Evolutionary conservation across 148 eudicot genomes (phyloP).

Genomic region (Salicornia ramosissima): DNA sequence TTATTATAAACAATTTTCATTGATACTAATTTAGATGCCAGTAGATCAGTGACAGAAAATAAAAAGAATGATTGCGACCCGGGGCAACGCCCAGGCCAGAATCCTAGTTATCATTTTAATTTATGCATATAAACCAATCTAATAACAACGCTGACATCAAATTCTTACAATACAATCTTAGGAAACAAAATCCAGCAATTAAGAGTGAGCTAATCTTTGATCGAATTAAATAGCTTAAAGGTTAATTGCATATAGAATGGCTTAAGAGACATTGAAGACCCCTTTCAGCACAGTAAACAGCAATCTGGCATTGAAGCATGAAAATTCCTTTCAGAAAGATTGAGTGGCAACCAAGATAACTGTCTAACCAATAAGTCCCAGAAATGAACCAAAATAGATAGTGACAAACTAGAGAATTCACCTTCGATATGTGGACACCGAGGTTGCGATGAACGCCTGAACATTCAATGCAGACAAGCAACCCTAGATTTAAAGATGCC

Average conservation of each 20-base stretch:
- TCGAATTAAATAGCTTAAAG: neutral
- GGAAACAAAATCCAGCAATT: neutral
- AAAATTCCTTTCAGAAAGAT: neutral
- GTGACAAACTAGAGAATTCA: conserved; percentile 23
- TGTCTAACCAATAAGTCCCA: neutral
- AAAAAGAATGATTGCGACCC: too few relatives aligned
- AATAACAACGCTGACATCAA: neutral
- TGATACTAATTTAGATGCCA: too few relatives aligned
- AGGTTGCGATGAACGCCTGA: conserved; percentile 99
- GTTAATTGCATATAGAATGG: too few relatives aligned
- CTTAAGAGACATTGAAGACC: neutral
- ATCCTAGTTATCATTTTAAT: too few relatives aligned
- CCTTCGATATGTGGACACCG: conserved; percentile 99
- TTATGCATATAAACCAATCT: neutral
- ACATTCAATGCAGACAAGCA: conserved; percentile 98
- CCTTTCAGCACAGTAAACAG: neutral
- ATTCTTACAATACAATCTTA: neutral
- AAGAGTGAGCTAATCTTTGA: neutral
- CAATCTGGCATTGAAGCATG: neutral
- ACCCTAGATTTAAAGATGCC: conserved; percentile 97
- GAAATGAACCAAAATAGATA: neutral
- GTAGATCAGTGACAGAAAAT: too few relatives aligned
- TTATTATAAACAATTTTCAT: too few relatives aligned
- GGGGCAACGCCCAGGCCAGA: too few relatives aligned
- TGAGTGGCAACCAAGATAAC: neutral